phyloP scores from a whole-genome alignment of 2,329 filamentous ascomycete species.

The Dothideomycetidae sp. region DNA sequence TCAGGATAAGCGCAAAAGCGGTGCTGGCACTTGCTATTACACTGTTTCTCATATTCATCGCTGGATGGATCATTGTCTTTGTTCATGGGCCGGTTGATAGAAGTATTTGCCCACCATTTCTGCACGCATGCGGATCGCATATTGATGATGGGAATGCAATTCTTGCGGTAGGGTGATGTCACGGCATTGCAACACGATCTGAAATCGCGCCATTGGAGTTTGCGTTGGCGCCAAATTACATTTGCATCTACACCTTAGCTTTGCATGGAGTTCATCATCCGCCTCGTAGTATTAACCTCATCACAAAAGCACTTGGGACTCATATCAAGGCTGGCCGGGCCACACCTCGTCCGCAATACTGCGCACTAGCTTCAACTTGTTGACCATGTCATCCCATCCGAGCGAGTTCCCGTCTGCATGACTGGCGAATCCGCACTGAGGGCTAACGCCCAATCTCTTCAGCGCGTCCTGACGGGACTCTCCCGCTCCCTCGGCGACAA shows the following conservation, averaged over 20 bases:
- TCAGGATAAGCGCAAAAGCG: constrained; percentile 6
- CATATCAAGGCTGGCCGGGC: constrained; percentile 39
- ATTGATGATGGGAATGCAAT: too few species aligned
- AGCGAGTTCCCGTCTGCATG: constrained; percentile 61
- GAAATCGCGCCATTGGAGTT: too few species aligned
- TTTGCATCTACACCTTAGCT: too few species aligned
- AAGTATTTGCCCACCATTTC: constrained; percentile 3
- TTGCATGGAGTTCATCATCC: too few species aligned
- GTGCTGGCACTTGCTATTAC: constrained; percentile 3
- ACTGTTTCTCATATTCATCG: constrained; percentile 6
- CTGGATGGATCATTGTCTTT: constrained; percentile 1
- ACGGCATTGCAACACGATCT: too few species aligned
- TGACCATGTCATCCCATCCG: constrained; percentile 51
- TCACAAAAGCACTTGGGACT: too few species aligned
- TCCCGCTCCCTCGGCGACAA: constrained; percentile 53
- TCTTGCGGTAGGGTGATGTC: too few species aligned
- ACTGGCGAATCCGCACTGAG: constrained; percentile 47
- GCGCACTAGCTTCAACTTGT: constrained; percentile 56
- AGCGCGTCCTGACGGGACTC: constrained; percentile 49
- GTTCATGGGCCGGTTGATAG: constrained; percentile 7
- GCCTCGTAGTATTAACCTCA: too few species aligned
- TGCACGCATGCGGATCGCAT: constrained; percentile 7
- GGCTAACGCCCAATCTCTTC: constrained; percentile 52
- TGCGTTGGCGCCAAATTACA: too few species aligned
- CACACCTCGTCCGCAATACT: constrained; percentile 61